These are phyloP conservation scores for Puccinia hordei DNA, from an alignment of 1,284 basidiomycete species.

Conservation along the genomic window DNA sequence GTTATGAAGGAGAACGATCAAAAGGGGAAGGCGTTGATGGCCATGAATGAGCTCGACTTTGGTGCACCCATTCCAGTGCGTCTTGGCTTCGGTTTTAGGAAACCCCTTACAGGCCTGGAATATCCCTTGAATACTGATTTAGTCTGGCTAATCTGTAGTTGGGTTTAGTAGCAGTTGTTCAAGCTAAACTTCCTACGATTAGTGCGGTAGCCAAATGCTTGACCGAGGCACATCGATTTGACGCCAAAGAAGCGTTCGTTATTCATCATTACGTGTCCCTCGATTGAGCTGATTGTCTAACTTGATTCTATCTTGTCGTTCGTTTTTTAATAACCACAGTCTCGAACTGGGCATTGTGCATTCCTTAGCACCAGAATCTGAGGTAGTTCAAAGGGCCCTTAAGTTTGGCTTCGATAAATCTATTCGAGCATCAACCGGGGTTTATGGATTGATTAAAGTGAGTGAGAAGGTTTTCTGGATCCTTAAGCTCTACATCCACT, in stretches of 20 bases:
- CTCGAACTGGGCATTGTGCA: constrained; percentile 33
- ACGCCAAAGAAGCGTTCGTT: constrained; percentile 33
- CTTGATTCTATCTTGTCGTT: neutral
- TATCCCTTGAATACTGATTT: neutral
- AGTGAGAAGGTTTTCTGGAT: neutral
- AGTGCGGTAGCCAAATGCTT: neutral
- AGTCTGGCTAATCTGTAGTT: constrained; percentile 10
- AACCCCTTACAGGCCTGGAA: neutral
- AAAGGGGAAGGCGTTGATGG: constrained; percentile 53
- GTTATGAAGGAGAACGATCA: constrained; percentile 53
- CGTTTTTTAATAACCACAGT: neutral
- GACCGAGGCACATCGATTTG: constrained; percentile 41
- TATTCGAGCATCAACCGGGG: constrained; percentile 27
- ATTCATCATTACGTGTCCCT: neutral
- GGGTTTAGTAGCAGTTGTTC: constrained; percentile 27
- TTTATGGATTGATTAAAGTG: constrained; percentile 49
- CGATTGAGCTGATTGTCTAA: neutral
- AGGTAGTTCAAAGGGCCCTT: constrained; percentile 31
- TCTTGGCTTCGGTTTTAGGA: neutral
- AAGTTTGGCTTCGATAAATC: constrained; percentile 37
- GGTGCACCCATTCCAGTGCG: constrained; percentile 45
- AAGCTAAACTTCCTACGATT: constrained; percentile 43
- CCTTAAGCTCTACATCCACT: neutral
- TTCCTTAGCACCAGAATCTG: constrained; percentile 25
- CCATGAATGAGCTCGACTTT: constrained; percentile 55